Evolutionary conservation across 2,329 filamentous ascomycete genomes (phyloP).

Genomic region (Pseudogymnoascus sp.): DNA sequence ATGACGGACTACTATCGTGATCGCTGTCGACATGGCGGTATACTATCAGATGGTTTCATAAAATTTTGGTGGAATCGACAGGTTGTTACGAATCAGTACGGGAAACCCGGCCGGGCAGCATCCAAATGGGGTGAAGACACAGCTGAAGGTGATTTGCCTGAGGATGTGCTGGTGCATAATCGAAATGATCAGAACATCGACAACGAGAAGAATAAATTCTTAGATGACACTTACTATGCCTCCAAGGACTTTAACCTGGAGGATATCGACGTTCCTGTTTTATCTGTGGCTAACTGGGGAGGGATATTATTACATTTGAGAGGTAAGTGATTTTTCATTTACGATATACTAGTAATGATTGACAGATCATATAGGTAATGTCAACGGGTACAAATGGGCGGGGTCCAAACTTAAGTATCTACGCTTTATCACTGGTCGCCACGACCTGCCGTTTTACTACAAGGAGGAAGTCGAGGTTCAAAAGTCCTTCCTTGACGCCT

Average conservation of each 20-base stretch:
- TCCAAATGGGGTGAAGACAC: constrained; percentile 32
- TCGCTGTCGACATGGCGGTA: constrained; percentile 53
- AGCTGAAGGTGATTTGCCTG: constrained; percentile 49
- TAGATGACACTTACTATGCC: constrained; percentile 16
- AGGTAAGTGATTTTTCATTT: constrained; percentile 29
- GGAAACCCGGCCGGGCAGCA: constrained; percentile 40
- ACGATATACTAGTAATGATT: neutral
- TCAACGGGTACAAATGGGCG: constrained; percentile 55
- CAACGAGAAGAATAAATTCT: constrained; percentile 43
- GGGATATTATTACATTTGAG: constrained; percentile 61
- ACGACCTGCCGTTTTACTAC: constrained; percentile 68
- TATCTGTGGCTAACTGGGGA: constrained; percentile 64
- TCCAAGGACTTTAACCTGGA: constrained; percentile 46
- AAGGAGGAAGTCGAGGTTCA: constrained; percentile 60
- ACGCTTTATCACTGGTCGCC: constrained; percentile 60
- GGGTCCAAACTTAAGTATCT: constrained; percentile 62
- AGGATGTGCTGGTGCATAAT: constrained; percentile 33
- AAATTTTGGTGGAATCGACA: constrained; percentile 60
- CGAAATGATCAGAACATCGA: constrained; percentile 36
- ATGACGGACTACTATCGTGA: constrained; percentile 51
- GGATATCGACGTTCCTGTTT: constrained; percentile 59
- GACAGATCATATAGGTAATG: constrained; percentile 34
- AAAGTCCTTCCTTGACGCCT: constrained; percentile 60
- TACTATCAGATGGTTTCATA: constrained; percentile 51
- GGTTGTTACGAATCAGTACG: constrained; percentile 62